These are phyloP conservation scores for Vigna hirtella DNA, from an alignment of 306 rosid genomes.

Conservation along the genomic window DNA sequence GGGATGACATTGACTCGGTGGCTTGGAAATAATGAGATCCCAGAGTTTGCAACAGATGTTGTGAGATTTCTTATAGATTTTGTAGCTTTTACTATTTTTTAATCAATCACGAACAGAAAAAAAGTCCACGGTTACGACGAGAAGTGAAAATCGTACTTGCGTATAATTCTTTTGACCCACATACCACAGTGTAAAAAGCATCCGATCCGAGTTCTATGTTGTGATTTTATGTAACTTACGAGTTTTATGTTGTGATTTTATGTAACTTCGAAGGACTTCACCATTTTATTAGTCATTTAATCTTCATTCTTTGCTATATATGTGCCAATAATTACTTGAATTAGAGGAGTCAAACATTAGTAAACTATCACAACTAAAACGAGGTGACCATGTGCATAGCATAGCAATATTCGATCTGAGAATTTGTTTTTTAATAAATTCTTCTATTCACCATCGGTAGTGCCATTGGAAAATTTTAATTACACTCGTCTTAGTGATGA, in stretches of 20 bases:
- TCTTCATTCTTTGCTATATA: constrained; percentile 1
- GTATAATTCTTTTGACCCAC: constrained; percentile 50
- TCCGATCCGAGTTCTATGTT: constrained; percentile 15
- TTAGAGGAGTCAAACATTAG: not conserved
- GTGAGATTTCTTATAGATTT: constrained; percentile 34
- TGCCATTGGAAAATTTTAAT: no score
- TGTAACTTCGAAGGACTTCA: not conserved
- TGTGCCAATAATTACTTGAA: not conserved
- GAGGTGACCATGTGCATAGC: constrained; percentile 6
- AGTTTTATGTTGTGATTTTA: not conserved
- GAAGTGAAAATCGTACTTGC: constrained; percentile 49
- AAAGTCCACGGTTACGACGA: constrained; percentile 23
- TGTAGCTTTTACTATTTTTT: constrained; percentile 23
- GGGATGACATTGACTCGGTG: constrained; percentile 94
- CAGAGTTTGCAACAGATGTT: constrained; percentile 30
- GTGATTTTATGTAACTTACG: constrained; percentile 42
- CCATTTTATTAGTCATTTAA: not conserved
- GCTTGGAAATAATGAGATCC: constrained; percentile 78
- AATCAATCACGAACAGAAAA: constrained; percentile 25
- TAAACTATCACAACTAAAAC: not conserved
- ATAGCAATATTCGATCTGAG: not conserved
- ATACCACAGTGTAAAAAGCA: constrained; percentile 30
- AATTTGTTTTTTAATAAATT: not conserved
- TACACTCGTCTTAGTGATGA: no score
- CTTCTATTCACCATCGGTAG: not conserved